phyloP scores from a whole-genome alignment of 257 asterid species.

The Ilex asprella region DNA sequence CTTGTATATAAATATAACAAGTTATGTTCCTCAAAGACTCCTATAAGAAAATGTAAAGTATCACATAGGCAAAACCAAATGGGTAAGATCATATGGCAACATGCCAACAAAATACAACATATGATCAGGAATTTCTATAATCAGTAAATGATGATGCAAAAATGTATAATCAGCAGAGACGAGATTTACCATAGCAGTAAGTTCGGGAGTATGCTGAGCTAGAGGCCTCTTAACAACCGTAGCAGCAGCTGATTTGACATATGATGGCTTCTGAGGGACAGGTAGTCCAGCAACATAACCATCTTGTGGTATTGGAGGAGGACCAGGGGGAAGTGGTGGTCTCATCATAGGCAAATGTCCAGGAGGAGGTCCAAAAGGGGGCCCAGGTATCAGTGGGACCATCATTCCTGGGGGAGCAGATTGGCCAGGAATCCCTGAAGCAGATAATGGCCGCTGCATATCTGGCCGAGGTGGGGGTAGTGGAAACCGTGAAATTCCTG shows the following conservation, averaged over 20 bases:
- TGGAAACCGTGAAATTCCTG: constrained; percentile 57
- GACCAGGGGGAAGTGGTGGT: constrained; percentile 98
- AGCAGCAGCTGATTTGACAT: constrained; percentile 91
- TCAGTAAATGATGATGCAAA: no score
- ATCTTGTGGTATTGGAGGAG: constrained; percentile 71
- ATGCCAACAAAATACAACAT: no score
- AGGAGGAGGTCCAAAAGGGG: constrained; percentile 79
- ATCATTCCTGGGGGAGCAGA: constrained; percentile 68
- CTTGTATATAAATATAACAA: no score
- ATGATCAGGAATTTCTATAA: no score
- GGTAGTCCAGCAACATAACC: constrained; percentile 34
- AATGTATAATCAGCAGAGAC: constrained; percentile 9
- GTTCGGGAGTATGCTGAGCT: constrained; percentile 99
- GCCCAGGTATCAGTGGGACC: constrained; percentile 63
- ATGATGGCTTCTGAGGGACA: constrained; percentile 78
- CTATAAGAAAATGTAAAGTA: no score
- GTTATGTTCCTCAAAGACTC: no score
- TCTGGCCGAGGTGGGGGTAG: constrained; percentile 83
- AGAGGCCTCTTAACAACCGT: constrained; percentile 98
- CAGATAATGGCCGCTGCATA: constrained; percentile 49
- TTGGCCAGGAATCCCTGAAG: constrained; percentile 63
- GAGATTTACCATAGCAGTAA: constrained; percentile 87
- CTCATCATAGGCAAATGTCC: constrained; percentile 68
- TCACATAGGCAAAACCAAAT: no score
- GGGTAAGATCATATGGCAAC: no score